phyloP scores from a whole-genome alignment of 169 alveolate species.

The Besnoitia besnoiti region DNA sequence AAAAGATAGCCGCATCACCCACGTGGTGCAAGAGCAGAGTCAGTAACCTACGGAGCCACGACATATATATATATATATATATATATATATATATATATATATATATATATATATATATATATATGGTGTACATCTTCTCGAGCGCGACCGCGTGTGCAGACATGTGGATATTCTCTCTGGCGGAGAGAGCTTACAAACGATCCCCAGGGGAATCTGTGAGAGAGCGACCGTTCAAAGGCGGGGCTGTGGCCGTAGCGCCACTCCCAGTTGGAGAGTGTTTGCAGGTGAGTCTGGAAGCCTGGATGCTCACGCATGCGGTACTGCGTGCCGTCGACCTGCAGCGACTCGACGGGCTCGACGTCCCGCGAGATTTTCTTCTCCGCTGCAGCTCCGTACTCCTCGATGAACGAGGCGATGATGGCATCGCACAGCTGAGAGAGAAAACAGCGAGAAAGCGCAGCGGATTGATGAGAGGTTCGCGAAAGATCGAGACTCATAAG shows the following conservation, averaged over 20 bases:
- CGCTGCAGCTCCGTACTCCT: constrained; percentile 19
- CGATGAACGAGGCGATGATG: not conserved
- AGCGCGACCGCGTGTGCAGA: no score
- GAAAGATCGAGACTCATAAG: not conserved
- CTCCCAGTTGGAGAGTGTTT: constrained; percentile 74
- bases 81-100: constrained; percentile 33
- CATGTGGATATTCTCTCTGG: not conserved
- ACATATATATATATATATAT: not conserved
- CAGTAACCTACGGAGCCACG: no score
- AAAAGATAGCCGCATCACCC: no score
- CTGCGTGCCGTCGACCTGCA: not conserved
- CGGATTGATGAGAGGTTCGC: no score
- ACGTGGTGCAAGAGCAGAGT: no score
- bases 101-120: not conserved
- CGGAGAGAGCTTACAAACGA: constrained; percentile 62
- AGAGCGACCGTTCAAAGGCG: constrained; percentile 76
- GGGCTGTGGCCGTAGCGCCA: constrained; percentile 88
- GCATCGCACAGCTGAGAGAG: constrained; percentile 15
- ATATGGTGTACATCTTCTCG: not conserved
- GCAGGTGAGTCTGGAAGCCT: constrained; percentile 35
- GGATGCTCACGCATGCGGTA: constrained; percentile 24
- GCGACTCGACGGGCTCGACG: not conserved
- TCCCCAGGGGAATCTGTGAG: constrained; percentile 86
- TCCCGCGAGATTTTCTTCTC: not conserved
- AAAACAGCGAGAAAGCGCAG: not conserved